Percentiles rank a stretch among this genome's conserved stretches.
These are phyloP conservation scores for Parafenestella ontariensis DNA, from an alignment of 2,329 filamentous ascomycete genomes.

Conservation along the genomic window DNA sequence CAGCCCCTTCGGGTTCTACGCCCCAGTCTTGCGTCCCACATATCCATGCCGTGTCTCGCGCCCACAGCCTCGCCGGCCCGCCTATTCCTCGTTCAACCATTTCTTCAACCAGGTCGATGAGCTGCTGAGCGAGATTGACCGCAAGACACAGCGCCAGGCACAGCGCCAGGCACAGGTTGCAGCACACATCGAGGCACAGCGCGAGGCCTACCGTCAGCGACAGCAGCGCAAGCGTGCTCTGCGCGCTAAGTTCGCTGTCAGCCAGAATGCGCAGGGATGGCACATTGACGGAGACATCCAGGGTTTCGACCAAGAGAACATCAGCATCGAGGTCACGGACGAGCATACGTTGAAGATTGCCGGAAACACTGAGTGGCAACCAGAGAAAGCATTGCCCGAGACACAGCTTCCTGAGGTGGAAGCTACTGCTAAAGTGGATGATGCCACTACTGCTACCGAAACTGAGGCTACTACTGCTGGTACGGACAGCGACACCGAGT, in stretches of 20 bases:
- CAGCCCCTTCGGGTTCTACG: conserved; percentile 37
- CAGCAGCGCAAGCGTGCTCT: conserved; percentile 41
- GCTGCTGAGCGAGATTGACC: conserved; percentile 41
- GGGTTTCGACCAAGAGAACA: conserved; percentile 45
- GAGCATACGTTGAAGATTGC: conserved; percentile 42
- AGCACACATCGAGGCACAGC: conserved; percentile 37
- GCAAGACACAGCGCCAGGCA: conserved; percentile 18
- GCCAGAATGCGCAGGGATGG: conserved; percentile 39
- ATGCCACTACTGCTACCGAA: conserved; percentile 6
- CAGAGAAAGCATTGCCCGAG: conserved; percentile 19
- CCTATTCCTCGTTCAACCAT: conserved; percentile 37
- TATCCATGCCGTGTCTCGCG: conserved; percentile 26
- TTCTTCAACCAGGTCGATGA: conserved; percentile 45
- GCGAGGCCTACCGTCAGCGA: conserved; percentile 36
- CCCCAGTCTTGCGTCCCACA: conserved; percentile 25
- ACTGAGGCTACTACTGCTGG: conserved; percentile 15
- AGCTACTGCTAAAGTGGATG: conserved; percentile 7
- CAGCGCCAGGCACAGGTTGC: conserved; percentile 25
- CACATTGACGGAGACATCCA: conserved; percentile 42
- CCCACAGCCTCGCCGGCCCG: conserved; percentile 23
- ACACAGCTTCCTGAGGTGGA: conserved; percentile 9
- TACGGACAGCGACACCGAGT: conserved; percentile 37
- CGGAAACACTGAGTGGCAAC: conserved; percentile 38
- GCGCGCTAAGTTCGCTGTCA: conserved; percentile 41
- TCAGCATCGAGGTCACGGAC: conserved; percentile 44